Evolutionary conservation across 176 grass and related monocot species (phyloP).

Genomic region (Melocanna baccifera): DNA sequence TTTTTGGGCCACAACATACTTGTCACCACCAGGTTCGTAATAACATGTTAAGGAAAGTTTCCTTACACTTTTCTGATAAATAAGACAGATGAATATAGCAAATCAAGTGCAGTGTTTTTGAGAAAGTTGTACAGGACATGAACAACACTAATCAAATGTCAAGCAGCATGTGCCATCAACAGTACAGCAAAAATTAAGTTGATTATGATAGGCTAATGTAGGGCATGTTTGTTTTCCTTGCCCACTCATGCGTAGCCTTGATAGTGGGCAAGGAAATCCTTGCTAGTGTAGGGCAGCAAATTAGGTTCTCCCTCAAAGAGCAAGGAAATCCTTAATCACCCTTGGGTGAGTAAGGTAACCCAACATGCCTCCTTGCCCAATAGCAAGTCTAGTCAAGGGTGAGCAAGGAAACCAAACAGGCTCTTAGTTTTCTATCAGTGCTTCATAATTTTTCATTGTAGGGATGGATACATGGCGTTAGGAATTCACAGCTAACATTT

Average conservation of each 20-base stretch:
- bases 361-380: too few relatives aligned
- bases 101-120: not conserved
- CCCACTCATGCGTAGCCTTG: not conserved
- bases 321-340: not conserved
- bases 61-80: not conserved
- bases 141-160: not conserved
- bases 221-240: not conserved
- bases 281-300: not conserved
- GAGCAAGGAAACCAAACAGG: not conserved
- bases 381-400: not conserved
- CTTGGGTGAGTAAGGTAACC: too few relatives aligned
- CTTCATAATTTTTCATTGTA: not conserved
- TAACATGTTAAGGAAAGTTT: conserved; percentile 72
- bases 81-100: not conserved
- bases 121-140: conserved; percentile 2
- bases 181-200: conserved; percentile 15
- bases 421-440: conserved; percentile 7
- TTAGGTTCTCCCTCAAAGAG: not conserved
- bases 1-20: conserved; percentile 75
- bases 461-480: not conserved
- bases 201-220: not conserved
- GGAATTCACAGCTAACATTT: conserved; percentile 17
- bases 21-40: conserved; percentile 85
- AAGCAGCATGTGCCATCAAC: conserved; percentile 5
- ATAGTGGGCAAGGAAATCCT: not conserved